phyloP scores from a whole-genome alignment of 2,329 filamentous ascomycete genomes.

The Trichoderma sp. region DNA sequence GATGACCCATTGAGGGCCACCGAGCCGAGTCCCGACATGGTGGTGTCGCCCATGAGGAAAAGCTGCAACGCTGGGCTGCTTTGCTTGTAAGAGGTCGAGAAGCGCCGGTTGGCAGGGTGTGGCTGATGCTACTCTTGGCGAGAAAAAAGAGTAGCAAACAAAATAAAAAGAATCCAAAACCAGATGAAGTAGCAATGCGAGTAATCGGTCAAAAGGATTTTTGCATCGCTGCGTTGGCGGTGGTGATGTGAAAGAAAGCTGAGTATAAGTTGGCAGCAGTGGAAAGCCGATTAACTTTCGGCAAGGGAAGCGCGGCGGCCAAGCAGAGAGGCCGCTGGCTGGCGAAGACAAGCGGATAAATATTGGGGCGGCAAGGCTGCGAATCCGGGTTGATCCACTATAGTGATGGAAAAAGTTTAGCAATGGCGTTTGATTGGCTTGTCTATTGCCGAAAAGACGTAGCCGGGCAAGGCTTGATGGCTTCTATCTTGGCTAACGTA shows the following conservation, averaged over 20 bases:
- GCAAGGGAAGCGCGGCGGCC: constrained; percentile 29
- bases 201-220: constrained; percentile 29
- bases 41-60: constrained; percentile 42
- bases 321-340: constrained; percentile 15
- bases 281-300: constrained; percentile 26
- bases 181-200: neutral
- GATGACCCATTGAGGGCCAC: constrained; percentile 50
- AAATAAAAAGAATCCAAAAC: neutral
- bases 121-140: neutral
- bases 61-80: constrained; percentile 22
- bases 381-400: neutral
- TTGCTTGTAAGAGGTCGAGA: constrained; percentile 2
- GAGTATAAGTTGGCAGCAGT: neutral
- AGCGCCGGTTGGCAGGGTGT: neutral
- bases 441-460: neutral
- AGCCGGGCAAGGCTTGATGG: neutral
- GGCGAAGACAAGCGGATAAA: constrained; percentile 34
- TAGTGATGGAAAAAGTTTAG: neutral
- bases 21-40: constrained; percentile 45
- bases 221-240: constrained; percentile 30
- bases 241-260: constrained; percentile 26
- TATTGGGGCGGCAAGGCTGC: constrained; percentile 32
- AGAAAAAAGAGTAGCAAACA: neutral
- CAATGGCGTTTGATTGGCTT: constrained; percentile 4
- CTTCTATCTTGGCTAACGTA: neutral